These are phyloP conservation scores for Nemania sp. DNA, from an alignment of 2,329 filamentous ascomycete species.

Conservation along the genomic window DNA sequence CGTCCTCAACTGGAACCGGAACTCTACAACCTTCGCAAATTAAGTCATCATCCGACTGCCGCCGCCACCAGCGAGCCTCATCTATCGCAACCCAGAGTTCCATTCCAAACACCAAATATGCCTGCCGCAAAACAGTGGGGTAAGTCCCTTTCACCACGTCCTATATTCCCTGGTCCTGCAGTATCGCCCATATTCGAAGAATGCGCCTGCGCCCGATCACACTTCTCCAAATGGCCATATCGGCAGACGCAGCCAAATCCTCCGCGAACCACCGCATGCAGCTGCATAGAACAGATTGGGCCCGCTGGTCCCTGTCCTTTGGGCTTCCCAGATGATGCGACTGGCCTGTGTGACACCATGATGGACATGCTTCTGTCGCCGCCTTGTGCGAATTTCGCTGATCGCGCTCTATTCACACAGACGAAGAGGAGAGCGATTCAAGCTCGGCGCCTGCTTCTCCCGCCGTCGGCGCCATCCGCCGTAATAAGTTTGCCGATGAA, in stretches of 20 bases:
- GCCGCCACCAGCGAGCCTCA: not conserved
- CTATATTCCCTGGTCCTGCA: not conserved
- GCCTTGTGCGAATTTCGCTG: conserved; percentile 27
- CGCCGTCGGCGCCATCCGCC: conserved; percentile 47
- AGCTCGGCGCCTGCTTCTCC: conserved; percentile 46
- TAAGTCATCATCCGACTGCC: not conserved
- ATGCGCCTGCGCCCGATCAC: not conserved
- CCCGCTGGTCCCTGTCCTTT: conserved; percentile 15
- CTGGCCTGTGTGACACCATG: conserved; percentile 15
- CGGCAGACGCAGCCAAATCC: not conserved
- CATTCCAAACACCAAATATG: conserved; percentile 37
- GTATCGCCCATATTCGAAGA: not conserved
- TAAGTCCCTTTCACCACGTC: conserved; percentile 38
- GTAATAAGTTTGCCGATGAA: conserved; percentile 86
- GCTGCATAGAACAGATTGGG: conserved; percentile 26
- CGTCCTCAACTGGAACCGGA: not conserved
- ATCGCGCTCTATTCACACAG: conserved; percentile 35
- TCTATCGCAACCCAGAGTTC: not conserved
- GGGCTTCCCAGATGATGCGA: conserved; percentile 13
- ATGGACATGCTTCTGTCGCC: conserved; percentile 16
- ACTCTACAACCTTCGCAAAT: not conserved
- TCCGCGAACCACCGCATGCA: conserved; percentile 7
- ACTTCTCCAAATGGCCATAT: conserved; percentile 18
- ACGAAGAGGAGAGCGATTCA: conserved; percentile 46
- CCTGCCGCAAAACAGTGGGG: conserved; percentile 47